Percentiles rank a stretch among this genome's conserved stretches.
Conservation (phyloP, 805 yeast species). For the Saturnispora hagleri region DNA sequence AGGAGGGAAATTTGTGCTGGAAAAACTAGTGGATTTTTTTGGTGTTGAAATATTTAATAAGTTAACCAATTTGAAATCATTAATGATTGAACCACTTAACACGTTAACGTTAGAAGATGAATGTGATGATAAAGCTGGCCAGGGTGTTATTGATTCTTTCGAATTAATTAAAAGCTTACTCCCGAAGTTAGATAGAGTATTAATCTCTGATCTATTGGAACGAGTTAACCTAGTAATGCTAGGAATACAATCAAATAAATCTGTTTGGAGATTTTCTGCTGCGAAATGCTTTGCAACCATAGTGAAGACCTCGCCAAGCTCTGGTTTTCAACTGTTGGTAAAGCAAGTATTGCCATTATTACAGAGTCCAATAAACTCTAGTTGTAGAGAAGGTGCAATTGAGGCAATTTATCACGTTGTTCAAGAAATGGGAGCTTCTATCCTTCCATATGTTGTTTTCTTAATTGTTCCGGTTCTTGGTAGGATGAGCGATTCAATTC, state of each 20-base stretch:
- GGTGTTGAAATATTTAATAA: constrained; percentile 45
- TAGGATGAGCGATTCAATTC: constrained; percentile 92
- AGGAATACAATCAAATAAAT: constrained; percentile 55
- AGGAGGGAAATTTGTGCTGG: constrained; percentile 72
- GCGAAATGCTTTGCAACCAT: constrained; percentile 82
- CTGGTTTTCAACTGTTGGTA: constrained; percentile 73
- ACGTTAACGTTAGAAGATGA: constrained; percentile 19
- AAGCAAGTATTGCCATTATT: constrained; percentile 69
- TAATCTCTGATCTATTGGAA: constrained; percentile 43
- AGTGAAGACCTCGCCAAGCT: constrained; percentile 57
- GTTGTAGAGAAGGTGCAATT: constrained; percentile 85
- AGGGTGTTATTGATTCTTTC: constrained; percentile 73
- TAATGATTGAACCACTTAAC: constrained; percentile 58
- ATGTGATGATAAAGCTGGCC: constrained; percentile 49
- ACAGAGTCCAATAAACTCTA: constrained; percentile 60
- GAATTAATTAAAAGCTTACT: constrained; percentile 72
- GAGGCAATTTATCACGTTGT: constrained; percentile 86
- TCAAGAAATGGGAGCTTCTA: constrained; percentile 74
- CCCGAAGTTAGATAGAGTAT: constrained; percentile 43
- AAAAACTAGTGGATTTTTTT: constrained; percentile 44
- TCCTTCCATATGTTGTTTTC: constrained; percentile 90
- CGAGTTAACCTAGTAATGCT: constrained; percentile 42
- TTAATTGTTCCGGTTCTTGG: constrained; percentile 94
- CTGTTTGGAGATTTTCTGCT: constrained; percentile 83
- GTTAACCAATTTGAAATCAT: constrained; percentile 56